These are phyloP conservation scores for Trifolium pratense DNA, from an alignment of 306 rosid genomes.

Conservation along the genomic window DNA sequence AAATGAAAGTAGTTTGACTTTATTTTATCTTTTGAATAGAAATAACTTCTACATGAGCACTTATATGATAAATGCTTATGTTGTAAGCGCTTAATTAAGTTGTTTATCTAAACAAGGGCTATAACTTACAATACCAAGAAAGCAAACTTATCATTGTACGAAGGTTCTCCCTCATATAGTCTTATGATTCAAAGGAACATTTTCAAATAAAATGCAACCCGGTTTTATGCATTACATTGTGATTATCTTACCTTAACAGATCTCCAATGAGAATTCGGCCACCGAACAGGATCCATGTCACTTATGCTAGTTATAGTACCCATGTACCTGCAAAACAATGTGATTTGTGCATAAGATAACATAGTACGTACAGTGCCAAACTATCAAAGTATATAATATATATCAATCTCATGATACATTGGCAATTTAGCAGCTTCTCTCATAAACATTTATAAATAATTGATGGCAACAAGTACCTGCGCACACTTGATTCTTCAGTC, in stretches of 20 bases:
- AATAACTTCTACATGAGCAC: not conserved
- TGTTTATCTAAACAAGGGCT: not conserved
- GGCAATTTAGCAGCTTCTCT: not conserved
- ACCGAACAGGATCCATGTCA: constrained; percentile 83
- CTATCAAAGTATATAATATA: not conserved
- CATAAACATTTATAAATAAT: not conserved
- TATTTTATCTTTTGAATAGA: not conserved
- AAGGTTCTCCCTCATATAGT: constrained; percentile 8
- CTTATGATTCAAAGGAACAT: constrained; percentile 9
- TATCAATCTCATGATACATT: constrained; percentile 1
- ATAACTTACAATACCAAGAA: not conserved
- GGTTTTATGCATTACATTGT: not conserved
- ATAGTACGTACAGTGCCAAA: not conserved
- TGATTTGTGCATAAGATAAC: constrained; percentile 13
- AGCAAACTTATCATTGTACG: constrained; percentile 1
- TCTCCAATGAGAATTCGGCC: constrained; percentile 91
- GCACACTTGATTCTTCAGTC: constrained; percentile 90
- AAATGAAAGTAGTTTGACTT: not conserved
- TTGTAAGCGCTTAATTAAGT: not conserved
- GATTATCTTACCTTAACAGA: constrained; percentile 73
- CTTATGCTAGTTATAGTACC: constrained; percentile 89
- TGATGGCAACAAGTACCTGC: constrained; percentile 58
- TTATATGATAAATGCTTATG: not conserved
- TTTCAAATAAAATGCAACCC: constrained; percentile 4
- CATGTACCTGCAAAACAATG: constrained; percentile 72